Base-by-base conservation (phyloP, 805 yeast genomes). In the Komagataella mondaviorum region DNA sequence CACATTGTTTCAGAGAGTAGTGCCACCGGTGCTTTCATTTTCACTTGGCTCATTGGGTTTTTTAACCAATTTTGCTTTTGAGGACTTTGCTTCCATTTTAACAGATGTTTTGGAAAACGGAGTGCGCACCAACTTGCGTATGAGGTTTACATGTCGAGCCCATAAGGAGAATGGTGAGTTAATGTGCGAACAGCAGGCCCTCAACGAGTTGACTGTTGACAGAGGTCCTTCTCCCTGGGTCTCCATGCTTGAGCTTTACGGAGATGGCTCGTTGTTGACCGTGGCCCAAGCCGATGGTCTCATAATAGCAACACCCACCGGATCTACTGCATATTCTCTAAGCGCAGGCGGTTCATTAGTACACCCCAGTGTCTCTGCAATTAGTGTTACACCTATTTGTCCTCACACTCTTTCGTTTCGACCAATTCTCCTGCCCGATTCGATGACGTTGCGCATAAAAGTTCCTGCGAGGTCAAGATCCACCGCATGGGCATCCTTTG, bases 401-500 rank as follows among this genome's bases (percentile, higher is more conserved):
- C 97, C 98, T 1, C 98, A 91, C 62, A 88, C 97, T 0, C 73
- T 91, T 48, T 86, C 96, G 6, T 91, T 91, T 69, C 74, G 98
- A 57, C 98, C 98, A 2, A 85, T 91, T 51, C 72, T 91, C 52
- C 71, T 91, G 24, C 98, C 98, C 0, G 98, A 91, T 64, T 85
- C 93, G n/a, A 88, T 90, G 90, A 72, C 77, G 23, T 68, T 91
- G 53, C 83, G 80, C 59, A 85, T 91, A 4, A 85, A 84, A 59
- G 95, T 89, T 3, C 96, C 98, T 0, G 51, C 62, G 2, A 69
- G 80, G 51, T 83, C 96, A 46, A 70, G 99, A 50, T 80, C 93
- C 4, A 87, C 96, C 0, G 97, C 98, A 0, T 93, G 96, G 95
- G 95, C 95, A 1, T 83, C 96, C 1, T 93, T 93, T 63, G 99